phyloP scores from a whole-genome alignment of 495 filamentous ascomycete genomes.

The Patellaria atrata region DNA sequence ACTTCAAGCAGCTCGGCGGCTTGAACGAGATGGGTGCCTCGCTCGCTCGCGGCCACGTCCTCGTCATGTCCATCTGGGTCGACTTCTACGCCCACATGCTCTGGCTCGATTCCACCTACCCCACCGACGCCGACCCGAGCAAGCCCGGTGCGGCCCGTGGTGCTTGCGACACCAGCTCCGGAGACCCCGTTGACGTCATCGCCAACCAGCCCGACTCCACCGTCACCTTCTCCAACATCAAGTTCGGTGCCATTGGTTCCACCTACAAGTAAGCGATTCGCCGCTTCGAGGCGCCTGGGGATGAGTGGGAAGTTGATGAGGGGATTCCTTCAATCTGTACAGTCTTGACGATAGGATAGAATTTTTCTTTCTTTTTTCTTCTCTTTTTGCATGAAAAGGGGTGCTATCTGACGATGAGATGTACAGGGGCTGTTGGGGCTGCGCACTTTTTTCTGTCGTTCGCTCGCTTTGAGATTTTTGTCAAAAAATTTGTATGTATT shows the following conservation, averaged over 20 bases:
- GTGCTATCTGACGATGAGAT: too few relatives aligned
- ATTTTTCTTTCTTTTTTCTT: too few relatives aligned
- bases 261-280: too few relatives aligned
- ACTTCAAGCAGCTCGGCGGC: slow-evolving; percentile 47
- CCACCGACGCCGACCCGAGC: slow-evolving; percentile 37
- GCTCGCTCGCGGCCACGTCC: slow-evolving; percentile 47
- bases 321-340: too few relatives aligned
- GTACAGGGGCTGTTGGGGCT: too few relatives aligned
- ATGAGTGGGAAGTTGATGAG: too few relatives aligned
- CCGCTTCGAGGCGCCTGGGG: too few relatives aligned
- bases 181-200: slow-evolving; percentile 47
- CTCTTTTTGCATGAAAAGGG: too few relatives aligned
- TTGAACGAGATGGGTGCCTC: slow-evolving; percentile 41
- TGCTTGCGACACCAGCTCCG: slow-evolving; percentile 46
- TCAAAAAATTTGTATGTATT: too few relatives aligned
- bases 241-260: slow-evolving; percentile 51
- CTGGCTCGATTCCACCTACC: slow-evolving; percentile 72
- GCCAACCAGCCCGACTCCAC: slow-evolving; percentile 35
- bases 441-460: too few relatives aligned
- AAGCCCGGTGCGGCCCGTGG: slow-evolving; percentile 56
- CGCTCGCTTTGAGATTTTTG: too few relatives aligned
- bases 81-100: slow-evolving; percentile 67
- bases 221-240: slow-evolving; percentile 56
- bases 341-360: too few relatives aligned
- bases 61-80: slow-evolving; percentile 68